Base-by-base conservation (phyloP, 139 green algal genomes). In the Micractinium conductrix region DNA sequence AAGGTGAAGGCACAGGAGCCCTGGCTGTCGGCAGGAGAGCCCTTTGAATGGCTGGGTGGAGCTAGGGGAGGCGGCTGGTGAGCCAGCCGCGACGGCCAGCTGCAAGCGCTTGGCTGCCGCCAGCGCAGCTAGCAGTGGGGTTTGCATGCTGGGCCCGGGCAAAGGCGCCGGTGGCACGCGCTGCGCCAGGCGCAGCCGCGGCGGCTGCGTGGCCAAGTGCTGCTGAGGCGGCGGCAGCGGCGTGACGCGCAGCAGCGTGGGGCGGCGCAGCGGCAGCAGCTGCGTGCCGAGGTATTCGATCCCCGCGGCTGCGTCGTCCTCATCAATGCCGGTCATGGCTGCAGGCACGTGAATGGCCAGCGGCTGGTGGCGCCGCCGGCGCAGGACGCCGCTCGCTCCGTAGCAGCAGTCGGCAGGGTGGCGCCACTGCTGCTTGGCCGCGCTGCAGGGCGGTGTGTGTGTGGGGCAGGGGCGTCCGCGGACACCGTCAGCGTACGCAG, bases 261-360 rank as follows among this genome's bases (percentile, higher is more conserved):
- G 65, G 33, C 12, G 65, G 12, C 17, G 65, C 14, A 44, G 33
- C 1, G 33, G 28, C 65, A 72, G 1, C 24, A 22, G 1, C n/a
- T 43, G 24, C 28, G 33, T 16, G n/a, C 65, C 65, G 33, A 72
- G 35, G 33, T 30, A 72, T 10, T 16, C 8, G 33, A 72, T 40
- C 14, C n/a, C 33, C 5, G n/a, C 44, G 42, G 14, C n/a, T 6
- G 26, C 44, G 42, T 78, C 70, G 42, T 60, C 42, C 7, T 1
- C 0, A 26, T 78, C 42, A 2, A 78, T 33, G 10, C 70, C 70
- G 5, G 70, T 78, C 70, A 58, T 22, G 10, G 42, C 28, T 10
- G 42, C 43, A 4, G 70, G 70, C 70, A 78, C 70, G 42, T 78
- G 44, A 26, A 78, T 14, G 21, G 70, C 70, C 70, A 78, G 70